Evolutionary conservation across 2,329 filamentous ascomycete species (phyloP), one percentile per base, ranked within the genome.

Genomic region (Penicillium thymicola): DNA sequence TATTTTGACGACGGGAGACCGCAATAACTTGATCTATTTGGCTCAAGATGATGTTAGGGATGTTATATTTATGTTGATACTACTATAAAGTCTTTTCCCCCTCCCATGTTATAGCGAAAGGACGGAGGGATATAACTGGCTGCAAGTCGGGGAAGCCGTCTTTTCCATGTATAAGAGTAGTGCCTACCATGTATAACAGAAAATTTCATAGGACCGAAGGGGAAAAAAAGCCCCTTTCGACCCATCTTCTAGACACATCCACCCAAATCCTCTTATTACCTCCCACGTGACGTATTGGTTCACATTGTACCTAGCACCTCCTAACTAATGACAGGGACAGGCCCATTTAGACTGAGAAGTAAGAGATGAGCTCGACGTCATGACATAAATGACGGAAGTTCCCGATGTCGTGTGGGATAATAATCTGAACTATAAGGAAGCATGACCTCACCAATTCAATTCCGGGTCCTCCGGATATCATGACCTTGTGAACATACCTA

Each of bases 361-460:
- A 14, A 8, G 21, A 14, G 21, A n/a, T 37, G 21, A 25, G 21
- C 13, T 43, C 28, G 21, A 54, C 18, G 34, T 48, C 34, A 48
- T 48, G 51, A 54, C 51, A 54, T 48, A 27, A 18, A 38, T 16
- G 16, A 27, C 27, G 43, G 43, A 40, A 41, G 8, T 41, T 40
- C 34, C 41, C 34, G 42, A 14, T 5, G 23, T 51, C 23, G 32
- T 52, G 36, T 25, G 14, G 14, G 13, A 46, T 46, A 23, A 25
- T 32, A 10, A 27, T 51, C 32, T 10, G 7, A 4, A 7, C 25
- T 13, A 32, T 27, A 40, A 54, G 27, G 10, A 38, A 27, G 1
- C 16, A 54, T 54, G 51, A 54, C 44, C 32, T 54, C 51, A 54
- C 34, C 51, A 54, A 21, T 6, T 34, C 13, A 23, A 30, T 34